These are phyloP conservation scores for Hypocrella siamensis DNA, from an alignment of 2,329 filamentous ascomycete genomes.

Conservation along the genomic window DNA sequence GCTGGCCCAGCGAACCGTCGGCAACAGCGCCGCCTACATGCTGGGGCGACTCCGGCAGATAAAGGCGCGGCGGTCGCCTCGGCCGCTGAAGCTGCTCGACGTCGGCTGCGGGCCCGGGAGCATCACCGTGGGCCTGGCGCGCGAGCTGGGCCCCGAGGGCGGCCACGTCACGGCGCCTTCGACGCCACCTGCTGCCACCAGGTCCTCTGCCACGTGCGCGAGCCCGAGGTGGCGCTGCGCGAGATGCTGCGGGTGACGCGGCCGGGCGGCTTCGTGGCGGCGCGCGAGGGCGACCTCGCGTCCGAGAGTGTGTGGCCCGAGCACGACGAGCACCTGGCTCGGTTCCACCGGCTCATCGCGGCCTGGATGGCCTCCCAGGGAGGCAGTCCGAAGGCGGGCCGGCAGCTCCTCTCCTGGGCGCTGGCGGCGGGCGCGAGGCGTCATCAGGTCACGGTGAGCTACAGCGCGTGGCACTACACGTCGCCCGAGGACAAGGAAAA, in stretches of 20 bases:
- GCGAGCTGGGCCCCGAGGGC: constrained; percentile 22
- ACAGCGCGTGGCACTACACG: constrained; percentile 16
- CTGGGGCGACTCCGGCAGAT: constrained; percentile 24
- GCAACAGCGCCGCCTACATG: constrained; percentile 26
- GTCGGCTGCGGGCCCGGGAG: constrained; percentile 33
- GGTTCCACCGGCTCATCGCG: constrained; percentile 9
- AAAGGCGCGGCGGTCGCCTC: constrained; percentile 6
- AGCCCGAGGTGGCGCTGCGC: constrained; percentile 15
- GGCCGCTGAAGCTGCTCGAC: constrained; percentile 24
- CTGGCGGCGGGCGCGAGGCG: constrained; percentile 10
- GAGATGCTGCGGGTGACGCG: constrained; percentile 28
- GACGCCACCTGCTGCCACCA: constrained; percentile 28
- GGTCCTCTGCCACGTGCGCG: constrained; percentile 23
- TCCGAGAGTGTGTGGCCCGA: constrained; percentile 16
- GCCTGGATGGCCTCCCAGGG: constrained; percentile 10
- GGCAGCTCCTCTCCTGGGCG: constrained; percentile 13
- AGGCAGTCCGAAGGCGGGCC: constrained; percentile 11
- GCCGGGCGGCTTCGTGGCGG: constrained; percentile 25
- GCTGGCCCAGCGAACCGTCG: constrained; percentile 27
- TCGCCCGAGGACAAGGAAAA: constrained; percentile 8
- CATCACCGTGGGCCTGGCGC: constrained; percentile 27
- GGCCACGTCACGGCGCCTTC: constrained; percentile 19
- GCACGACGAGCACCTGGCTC: constrained; percentile 7
- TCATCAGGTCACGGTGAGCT: constrained; percentile 9
- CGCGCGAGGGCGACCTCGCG: constrained; percentile 14